phyloP scores from a whole-genome alignment of 2,329 filamentous ascomycete species.

The Ramichloridium luteum region DNA sequence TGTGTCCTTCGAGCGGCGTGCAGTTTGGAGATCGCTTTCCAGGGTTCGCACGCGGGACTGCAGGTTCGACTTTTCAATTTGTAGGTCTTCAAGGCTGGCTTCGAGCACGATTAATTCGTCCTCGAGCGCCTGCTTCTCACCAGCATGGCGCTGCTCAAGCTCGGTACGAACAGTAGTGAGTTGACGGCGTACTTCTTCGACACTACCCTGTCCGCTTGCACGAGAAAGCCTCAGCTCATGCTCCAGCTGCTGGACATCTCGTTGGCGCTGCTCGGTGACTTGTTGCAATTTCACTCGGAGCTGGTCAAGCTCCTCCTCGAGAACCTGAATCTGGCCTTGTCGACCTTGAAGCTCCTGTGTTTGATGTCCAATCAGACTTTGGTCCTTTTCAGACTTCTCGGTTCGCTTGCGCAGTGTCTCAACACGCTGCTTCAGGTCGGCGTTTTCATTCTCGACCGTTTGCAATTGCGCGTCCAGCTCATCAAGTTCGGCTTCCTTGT shows the following conservation, averaged over 20 bases:
- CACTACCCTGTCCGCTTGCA: constrained; percentile 13
- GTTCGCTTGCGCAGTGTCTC: constrained; percentile 13
- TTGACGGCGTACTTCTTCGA: constrained; percentile 16
- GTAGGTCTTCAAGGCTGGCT: constrained; percentile 30
- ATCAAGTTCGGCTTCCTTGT: constrained; percentile 27
- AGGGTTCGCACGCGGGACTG: constrained; percentile 43
- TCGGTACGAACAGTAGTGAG: constrained; percentile 43
- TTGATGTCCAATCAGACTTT: constrained; percentile 19
- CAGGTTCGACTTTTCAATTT: constrained; percentile 42
- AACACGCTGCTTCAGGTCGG: constrained; percentile 16
- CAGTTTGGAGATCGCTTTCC: constrained; percentile 23
- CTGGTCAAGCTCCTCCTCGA: constrained; percentile 30
- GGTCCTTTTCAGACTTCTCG: constrained; percentile 17
- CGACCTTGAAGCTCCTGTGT: constrained; percentile 15
- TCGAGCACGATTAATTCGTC: constrained; percentile 42
- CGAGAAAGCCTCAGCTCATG: constrained; percentile 29
- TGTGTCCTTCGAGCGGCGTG: constrained; percentile 27
- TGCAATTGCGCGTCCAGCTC: constrained; percentile 26
- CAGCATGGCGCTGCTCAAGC: constrained; percentile 27
- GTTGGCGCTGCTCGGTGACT: constrained; percentile 19
- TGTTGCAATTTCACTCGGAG: constrained; percentile 28
- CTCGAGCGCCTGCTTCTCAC: constrained; percentile 38
- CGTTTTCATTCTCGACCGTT: constrained; percentile 20
- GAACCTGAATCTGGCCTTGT: constrained; percentile 23
- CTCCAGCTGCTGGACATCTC: constrained; percentile 30